Base-by-base conservation (phyloP, 192 early-diverging fungal species). In the Cetraspora pellucida region DNA sequence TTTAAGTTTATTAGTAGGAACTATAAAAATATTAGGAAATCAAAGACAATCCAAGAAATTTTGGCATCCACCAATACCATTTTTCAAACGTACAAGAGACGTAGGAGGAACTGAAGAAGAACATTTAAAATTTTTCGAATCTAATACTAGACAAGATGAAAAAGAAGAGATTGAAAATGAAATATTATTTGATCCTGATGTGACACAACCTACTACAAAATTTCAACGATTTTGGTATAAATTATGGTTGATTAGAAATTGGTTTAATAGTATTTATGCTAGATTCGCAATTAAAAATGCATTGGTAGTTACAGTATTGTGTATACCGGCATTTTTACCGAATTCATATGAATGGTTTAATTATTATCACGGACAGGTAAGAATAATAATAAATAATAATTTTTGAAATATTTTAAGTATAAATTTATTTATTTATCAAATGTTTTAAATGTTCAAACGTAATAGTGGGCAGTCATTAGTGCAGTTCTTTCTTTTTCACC, bases 401-500 rank as follows among this genome's bases (percentile, higher is more conserved):
- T 63, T 16, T 28, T 61, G 13, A 30, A 30, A 30, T 63, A 17
- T 63, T 16, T 30, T 10, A 4, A 14, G 17, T 16, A 64, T 64
- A 30, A 31, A 3, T 64, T 19, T n/a, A 63, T 14, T 31, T 63
- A 17, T 37, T 60, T 60, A 27, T 25, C 9, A 27, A 27, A 60
- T 23, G 23, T 21, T 59, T 23, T 21, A 59, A 59, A 23, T 23
- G 23, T 21, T 59, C 23, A 59, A 19, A 30, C 9, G 10, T 8
- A 8, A n/a, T n/a, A 65, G 68, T 83, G 82, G 82, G 77, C 82
- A 10, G 69, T 72, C 9, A 64, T 83, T 7, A 80, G 77, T 14
- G 82, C 80, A 0, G 52, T 83, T 19, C 66, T 81, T 45, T 81
- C 80, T 69, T 81, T 83, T 70, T 73, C 80, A 28, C 82, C 82